Evolutionary conservation across 352 stramenopile species (phyloP).

Genomic region (Saprolegnia parasitica): DNA sequence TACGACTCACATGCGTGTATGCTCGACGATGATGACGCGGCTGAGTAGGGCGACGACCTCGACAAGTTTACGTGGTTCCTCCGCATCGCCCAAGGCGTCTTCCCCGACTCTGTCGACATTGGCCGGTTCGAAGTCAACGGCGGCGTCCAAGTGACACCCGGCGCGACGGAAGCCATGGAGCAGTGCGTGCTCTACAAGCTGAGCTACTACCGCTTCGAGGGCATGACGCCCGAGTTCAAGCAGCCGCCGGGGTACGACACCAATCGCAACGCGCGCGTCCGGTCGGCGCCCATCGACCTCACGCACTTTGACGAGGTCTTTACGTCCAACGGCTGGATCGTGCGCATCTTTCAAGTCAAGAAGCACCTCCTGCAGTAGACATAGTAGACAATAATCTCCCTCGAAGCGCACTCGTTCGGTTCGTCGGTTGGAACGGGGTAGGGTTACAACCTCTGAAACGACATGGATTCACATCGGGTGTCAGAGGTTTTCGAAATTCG

Average conservation of each 20-base stretch:
- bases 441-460: no score
- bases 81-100: constrained; percentile 87
- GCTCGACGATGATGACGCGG: not conserved
- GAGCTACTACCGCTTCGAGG: constrained; percentile 70
- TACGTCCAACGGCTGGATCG: constrained; percentile 90
- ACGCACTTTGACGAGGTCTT: constrained; percentile 89
- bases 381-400: not conserved
- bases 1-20: constrained; percentile 34
- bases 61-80: constrained; percentile 93
- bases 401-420: not conserved
- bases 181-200: constrained; percentile 92
- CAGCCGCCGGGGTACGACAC: constrained; percentile 67
- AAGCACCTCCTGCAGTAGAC: constrained; percentile 7
- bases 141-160: constrained; percentile 63
- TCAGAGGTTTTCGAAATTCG: constrained; percentile 1
- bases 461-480: no score
- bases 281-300: constrained; percentile 60
- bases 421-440: not conserved
- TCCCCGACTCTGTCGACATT: constrained; percentile 71
- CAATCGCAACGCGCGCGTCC: constrained; percentile 54
- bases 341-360: constrained; percentile 84
- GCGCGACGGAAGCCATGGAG: constrained; percentile 68
- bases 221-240: constrained; percentile 53
- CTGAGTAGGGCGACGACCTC: constrained; percentile 73
- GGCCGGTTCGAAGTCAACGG: constrained; percentile 77